phyloP scores from a whole-genome alignment of 495 filamentous ascomycete genomes.

The Evernia prunastri region DNA sequence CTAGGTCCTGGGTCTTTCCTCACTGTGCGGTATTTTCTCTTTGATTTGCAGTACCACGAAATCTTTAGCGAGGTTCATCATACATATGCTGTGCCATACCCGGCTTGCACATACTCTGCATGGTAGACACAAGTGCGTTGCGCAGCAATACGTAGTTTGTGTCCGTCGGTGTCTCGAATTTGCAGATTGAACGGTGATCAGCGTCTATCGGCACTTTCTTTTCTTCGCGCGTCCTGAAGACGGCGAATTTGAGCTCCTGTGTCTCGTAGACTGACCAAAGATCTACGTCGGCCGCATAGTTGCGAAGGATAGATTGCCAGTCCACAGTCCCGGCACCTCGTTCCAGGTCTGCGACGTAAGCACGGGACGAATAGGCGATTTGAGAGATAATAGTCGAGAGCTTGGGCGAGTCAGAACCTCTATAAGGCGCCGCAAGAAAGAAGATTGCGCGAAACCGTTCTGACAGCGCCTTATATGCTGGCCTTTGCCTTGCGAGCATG shows the following conservation, averaged over 20 bases:
- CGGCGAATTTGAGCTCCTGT: conserved; percentile 25
- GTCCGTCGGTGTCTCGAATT: conserved; percentile 36
- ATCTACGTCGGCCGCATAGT: conserved; percentile 20
- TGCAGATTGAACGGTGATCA: conserved; percentile 43
- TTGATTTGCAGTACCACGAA: conserved; percentile 1
- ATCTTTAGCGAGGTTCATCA: neutral
- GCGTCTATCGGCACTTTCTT: conserved; percentile 34
- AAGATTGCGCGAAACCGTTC: conserved; percentile 39
- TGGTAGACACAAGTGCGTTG: conserved; percentile 31
- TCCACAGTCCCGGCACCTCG: conserved; percentile 24
- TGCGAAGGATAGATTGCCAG: conserved; percentile 29
- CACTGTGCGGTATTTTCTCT: conserved; percentile 8
- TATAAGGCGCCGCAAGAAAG: conserved; percentile 49
- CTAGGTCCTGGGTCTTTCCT: conserved; percentile 25
- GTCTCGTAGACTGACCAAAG: conserved; percentile 38
- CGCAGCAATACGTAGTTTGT: conserved; percentile 36
- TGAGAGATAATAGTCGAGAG: conserved; percentile 36
- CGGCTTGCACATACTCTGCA: conserved; percentile 9
- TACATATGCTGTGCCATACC: neutral
- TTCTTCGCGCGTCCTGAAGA: conserved; percentile 30
- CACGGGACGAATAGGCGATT: conserved; percentile 2
- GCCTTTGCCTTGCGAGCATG: conserved; percentile 27
- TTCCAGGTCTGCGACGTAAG: conserved; percentile 26
- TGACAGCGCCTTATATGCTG: conserved; percentile 28
- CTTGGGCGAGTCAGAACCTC: conserved; percentile 41